These are phyloP conservation scores for Heracleum sosnowskyi DNA, from an alignment of 129 eudicot species.

Conservation along the genomic window DNA sequence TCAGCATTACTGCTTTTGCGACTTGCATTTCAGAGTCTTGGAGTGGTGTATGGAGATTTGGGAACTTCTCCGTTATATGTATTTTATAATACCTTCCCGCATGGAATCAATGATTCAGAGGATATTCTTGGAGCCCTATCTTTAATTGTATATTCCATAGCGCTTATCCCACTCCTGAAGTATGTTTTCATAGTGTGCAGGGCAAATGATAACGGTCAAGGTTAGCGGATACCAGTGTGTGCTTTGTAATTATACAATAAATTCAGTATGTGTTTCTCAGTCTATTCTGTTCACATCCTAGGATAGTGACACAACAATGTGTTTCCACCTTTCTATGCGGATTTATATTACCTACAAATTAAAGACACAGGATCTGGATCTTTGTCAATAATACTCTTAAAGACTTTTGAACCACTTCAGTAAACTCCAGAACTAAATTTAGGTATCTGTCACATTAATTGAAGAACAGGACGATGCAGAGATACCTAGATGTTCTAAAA, in stretches of 20 bases:
- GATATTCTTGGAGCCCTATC: constrained; percentile 90
- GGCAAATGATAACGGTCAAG: constrained; percentile 96
- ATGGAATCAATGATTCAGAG: constrained; percentile 53
- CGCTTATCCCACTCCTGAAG: constrained; percentile 91
- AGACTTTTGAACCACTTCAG: background rate
- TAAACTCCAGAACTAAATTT: too few species aligned
- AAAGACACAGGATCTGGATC: background rate
- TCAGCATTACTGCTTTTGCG: constrained; percentile 69
- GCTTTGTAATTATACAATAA: background rate
- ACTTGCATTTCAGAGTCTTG: constrained; percentile 67
- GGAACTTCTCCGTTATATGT: constrained; percentile 95
- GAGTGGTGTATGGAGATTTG: constrained; percentile 45
- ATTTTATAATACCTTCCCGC: constrained; percentile 78
- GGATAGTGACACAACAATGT: background rate
- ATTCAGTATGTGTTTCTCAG: background rate
- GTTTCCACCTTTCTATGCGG: background rate
- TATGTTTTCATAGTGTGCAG: constrained; percentile 87
- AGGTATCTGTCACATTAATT: background rate
- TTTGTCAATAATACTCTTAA: background rate
- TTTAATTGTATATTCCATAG: constrained; percentile 83
- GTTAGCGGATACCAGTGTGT: constrained; percentile 14
- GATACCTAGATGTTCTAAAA: background rate
- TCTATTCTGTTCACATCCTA: background rate
- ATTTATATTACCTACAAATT: background rate
- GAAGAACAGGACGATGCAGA: background rate